phyloP scores from a whole-genome alignment of 2,329 filamentous ascomycete species.

The Ceratocystis huliohia region DNA sequence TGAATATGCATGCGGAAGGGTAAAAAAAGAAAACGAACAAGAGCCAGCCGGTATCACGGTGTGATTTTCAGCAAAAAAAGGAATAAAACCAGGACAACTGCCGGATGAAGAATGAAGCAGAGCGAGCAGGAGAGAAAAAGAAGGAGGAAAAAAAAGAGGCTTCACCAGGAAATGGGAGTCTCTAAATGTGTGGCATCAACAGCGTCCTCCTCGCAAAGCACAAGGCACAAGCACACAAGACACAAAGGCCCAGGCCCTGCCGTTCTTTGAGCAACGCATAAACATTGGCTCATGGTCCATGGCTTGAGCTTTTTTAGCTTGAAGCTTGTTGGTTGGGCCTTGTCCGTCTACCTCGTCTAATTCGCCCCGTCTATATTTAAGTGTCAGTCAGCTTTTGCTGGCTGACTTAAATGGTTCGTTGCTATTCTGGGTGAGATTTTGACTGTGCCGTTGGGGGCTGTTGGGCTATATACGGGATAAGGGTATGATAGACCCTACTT shows the following conservation, averaged over 20 bases:
- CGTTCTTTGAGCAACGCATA: background rate
- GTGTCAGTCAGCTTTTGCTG: background rate
- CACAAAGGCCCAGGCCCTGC: too few relatives aligned
- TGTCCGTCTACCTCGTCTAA: slow-evolving; percentile 7
- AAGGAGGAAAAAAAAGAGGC: background rate
- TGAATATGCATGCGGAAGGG: background rate
- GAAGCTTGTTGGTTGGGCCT: background rate
- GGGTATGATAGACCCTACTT: background rate
- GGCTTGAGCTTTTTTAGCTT: slow-evolving; percentile 11
- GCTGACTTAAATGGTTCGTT: background rate
- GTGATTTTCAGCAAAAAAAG: background rate
- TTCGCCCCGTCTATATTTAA: background rate
- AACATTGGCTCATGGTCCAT: background rate
- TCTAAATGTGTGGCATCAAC: background rate
- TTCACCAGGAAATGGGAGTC: background rate
- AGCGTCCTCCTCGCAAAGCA: too few relatives aligned
- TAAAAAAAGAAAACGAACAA: background rate
- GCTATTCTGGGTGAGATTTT: background rate
- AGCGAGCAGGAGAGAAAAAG: background rate
- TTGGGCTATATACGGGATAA: background rate
- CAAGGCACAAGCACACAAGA: too few relatives aligned
- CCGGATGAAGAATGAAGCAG: background rate
- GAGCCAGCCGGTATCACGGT: background rate
- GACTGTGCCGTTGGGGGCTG: background rate
- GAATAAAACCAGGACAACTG: background rate